Conservation (phyloP, 805 yeast species). For the Metahyphopichia silvanorum region DNA sequence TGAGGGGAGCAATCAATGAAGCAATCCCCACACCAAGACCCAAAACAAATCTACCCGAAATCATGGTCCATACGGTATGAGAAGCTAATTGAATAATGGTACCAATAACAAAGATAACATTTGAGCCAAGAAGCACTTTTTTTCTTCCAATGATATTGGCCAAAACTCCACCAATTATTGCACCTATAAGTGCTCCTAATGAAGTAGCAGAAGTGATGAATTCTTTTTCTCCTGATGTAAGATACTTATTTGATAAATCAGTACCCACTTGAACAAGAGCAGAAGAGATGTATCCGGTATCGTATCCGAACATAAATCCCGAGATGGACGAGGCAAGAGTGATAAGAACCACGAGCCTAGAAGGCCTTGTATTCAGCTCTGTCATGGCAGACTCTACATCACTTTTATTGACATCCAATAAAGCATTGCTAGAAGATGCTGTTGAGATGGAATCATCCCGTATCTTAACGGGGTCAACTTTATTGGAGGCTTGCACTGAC, state of each 20-base stretch:
- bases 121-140: conserved; percentile 79
- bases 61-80: conserved; percentile 84
- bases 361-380: conserved; percentile 38
- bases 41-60: conserved; percentile 85
- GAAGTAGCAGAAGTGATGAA: conserved; percentile 93
- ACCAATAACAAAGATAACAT: conserved; percentile 78
- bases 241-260: conserved; percentile 56
- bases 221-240: conserved; percentile 80
- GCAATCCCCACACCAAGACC: conserved; percentile 98
- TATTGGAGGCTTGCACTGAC: too few relatives aligned
- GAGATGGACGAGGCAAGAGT: conserved; percentile 84
- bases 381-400: conserved; percentile 1
- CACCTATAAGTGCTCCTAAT: conserved; percentile 83
- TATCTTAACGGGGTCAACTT: too few relatives aligned
- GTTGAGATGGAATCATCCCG: too few relatives aligned
- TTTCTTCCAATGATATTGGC: conserved; percentile 88
- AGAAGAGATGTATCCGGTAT: conserved; percentile 93
- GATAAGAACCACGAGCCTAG: conserved; percentile 61
- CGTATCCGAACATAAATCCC: conserved; percentile 97
- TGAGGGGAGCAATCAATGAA: conserved; percentile 89
- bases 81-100: conserved; percentile 83
- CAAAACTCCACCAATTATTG: conserved; percentile 71
- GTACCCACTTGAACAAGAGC: conserved; percentile 84
- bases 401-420: too few relatives aligned
- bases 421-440: too few relatives aligned